A percentile compares a stretch with the other conserved stretches of the same genome.
phyloP scores from a whole-genome alignment of 352 stramenopile genomes.

The Discostella stelligera region DNA sequence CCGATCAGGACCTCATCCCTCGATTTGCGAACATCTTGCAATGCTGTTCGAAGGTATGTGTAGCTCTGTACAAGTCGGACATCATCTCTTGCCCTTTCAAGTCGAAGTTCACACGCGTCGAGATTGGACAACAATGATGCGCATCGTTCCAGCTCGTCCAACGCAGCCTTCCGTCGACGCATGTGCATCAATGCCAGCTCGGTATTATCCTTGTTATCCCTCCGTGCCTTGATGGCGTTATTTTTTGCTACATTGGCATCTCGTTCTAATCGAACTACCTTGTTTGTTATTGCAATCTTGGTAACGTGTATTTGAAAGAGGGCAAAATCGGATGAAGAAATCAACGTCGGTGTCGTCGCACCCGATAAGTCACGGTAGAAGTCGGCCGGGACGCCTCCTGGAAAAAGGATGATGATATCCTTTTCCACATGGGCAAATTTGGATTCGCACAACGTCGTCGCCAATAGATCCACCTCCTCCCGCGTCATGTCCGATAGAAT shows the following conservation, averaged over 20 bases:
- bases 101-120: constrained; percentile 25
- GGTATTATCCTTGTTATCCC: constrained; percentile 3
- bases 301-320: constrained; percentile 39
- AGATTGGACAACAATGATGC: constrained; percentile 27
- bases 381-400: constrained; percentile 16
- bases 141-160: constrained; percentile 35
- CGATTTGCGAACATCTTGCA: constrained; percentile 22
- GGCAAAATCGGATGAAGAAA: constrained; percentile 21
- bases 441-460: constrained; percentile 23
- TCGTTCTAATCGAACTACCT: constrained; percentile 24
- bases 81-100: constrained; percentile 30
- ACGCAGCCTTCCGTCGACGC: constrained; percentile 23
- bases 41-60: constrained; percentile 14
- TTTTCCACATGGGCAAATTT: constrained; percentile 24
- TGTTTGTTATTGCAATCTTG: constrained; percentile 19
- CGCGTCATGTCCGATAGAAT: constrained; percentile 19
- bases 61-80: constrained; percentile 24
- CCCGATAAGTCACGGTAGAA: not conserved
- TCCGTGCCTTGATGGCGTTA: constrained; percentile 19
- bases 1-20: not conserved
- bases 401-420: constrained; percentile 33
- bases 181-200: constrained; percentile 26
- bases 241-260: constrained; percentile 21
- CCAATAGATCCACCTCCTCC: constrained; percentile 28
- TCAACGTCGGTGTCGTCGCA: not conserved